Evolutionary conservation across 495 filamentous ascomycete genomes (phyloP), one percentile per base, ranked within the genome.

Genomic region (Aspergillus kassunensis): DNA sequence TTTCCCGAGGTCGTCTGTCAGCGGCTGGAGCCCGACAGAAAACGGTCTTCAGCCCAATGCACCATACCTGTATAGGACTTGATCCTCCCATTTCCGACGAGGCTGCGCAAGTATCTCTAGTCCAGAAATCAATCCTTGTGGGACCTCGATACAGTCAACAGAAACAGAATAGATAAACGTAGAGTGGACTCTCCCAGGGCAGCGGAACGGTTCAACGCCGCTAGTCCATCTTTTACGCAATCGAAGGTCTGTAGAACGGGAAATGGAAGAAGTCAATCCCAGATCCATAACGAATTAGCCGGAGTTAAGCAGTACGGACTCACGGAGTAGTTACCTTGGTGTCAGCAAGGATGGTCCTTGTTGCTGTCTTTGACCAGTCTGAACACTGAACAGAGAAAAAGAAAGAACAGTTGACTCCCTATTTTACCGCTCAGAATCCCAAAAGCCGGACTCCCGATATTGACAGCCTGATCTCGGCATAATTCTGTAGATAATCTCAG

Each of bases 231-330:
- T 43, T 57, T 57, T 59, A 57, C 54, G 56, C 56, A 56, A 58
- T 60, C 47, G 61, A 64, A 60, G 61, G 39, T 40, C 44, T 52
- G 44, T 64, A 52, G 61, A 64, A 64, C 53, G 46, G 54, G 43
- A 46, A 44, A 60, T 60, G 54, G 61, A 64, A 64, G 61, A 64
- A 64, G 57, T 60, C 61, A 59, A 63, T 51, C 48, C 20, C 39
- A 13, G 44, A 47, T 47, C 31, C 31, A 47, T 40, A n/a, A n/a
- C n/a, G n/a, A n/a, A n/a, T n/a, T n/a, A n/a, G n/a, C n/a, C n/a
- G n/a, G n/a, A n/a, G n/a, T n/a, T n/a, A n/a, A n/a, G n/a, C n/a
- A n/a, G n/a, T n/a, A n/a, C n/a, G n/a, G n/a, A n/a, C n/a, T n/a
- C n/a, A n/a, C n/a, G n/a, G n/a, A n/a, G n/a, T n/a, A n/a, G n/a